Evolutionary conservation across 441 rosid genomes (phyloP), one percentile per base, ranked within the genome.

Genomic region (Melastoma candidum): DNA sequence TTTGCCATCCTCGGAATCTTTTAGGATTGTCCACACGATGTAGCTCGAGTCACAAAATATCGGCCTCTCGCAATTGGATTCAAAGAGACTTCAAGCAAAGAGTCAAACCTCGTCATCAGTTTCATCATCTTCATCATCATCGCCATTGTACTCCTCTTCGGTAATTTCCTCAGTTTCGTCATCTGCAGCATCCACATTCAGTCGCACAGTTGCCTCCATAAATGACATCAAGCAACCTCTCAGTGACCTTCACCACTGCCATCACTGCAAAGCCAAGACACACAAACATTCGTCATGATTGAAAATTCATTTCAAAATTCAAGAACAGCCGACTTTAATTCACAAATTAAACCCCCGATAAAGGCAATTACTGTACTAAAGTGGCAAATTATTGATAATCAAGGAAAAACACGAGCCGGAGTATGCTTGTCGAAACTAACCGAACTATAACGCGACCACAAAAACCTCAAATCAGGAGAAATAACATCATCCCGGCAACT

Each of bases 1-100:
- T 50, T 81, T 84, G 13, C 79, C 88, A 43, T 62, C 80, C 75
- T 78, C 90, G 1, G 95, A 89, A 58, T 89, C 95, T 94, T 89
- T 64, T 64, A 27, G 53, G 47, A 66, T 39, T 43, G 32, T 27
- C 36, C 2, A 43, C 26, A 56, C 36, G 41, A 53, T 47, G 5
- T 13, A 13, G 12, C 24, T 44, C 47, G 54, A 24, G 9, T 43
- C 57, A 39, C 48, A 39, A 39, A 45, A 53, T 51, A 29, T 50
- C 36, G 7, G 25, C 54, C 46, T 39, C 39, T 48, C 12, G 53
- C 10, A 25, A 51, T 22, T 26, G 41, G 27, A 12, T 14, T n/a
- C 14, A 10, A 11, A 25, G 25, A 51, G 29, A 46, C n/a, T 51
- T 65, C 46, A 2, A 2, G 46, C 1, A 26, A 14, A 12, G 63